Evolutionary conservation across 2,329 filamentous ascomycete genomes (phyloP).

Genomic region (Curvularia sp.): DNA sequence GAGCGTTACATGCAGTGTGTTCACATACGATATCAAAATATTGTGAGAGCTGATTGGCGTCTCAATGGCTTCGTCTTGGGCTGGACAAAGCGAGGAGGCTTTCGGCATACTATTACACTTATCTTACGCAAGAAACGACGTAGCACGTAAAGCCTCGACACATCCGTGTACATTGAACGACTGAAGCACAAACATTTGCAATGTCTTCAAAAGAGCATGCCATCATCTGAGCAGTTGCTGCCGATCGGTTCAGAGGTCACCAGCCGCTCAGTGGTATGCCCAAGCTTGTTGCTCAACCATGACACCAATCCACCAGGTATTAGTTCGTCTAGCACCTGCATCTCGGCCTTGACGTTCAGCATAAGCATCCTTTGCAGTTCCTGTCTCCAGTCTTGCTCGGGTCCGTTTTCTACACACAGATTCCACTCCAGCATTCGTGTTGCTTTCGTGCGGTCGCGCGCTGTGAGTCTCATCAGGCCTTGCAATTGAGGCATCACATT

Average conservation of each 20-base stretch:
- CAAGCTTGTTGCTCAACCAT: slow-evolving; percentile 41
- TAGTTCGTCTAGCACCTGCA: slow-evolving; percentile 69
- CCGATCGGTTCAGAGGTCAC: slow-evolving; percentile 3
- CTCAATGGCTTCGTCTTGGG: not conserved
- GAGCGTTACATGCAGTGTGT: slow-evolving; percentile 9
- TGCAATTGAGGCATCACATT: slow-evolving; percentile 37
- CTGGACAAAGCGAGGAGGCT: not conserved
- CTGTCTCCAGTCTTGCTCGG: slow-evolving; percentile 53
- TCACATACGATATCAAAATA: not conserved
- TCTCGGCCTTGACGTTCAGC: slow-evolving; percentile 77
- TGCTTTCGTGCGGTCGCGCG: slow-evolving; percentile 66
- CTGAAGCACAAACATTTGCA: not conserved
- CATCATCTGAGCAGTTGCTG: slow-evolving; percentile 29
- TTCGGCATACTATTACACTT: not conserved
- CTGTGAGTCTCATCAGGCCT: slow-evolving; percentile 60
- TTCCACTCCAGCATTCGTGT: slow-evolving; percentile 59
- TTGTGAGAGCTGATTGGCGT: not conserved
- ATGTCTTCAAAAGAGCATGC: slow-evolving; percentile 35
- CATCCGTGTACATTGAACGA: not conserved
- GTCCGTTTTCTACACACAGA: slow-evolving; percentile 40
- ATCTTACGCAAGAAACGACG: not conserved
- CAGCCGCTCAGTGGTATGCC: slow-evolving; percentile 11
- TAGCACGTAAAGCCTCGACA: slow-evolving; percentile 3
- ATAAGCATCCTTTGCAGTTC: slow-evolving; percentile 78
- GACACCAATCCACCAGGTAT: slow-evolving; percentile 38